These are phyloP conservation scores for Amylostereum areolatum DNA, from an alignment of 1,284 basidiomycete species.

Conservation along the genomic window DNA sequence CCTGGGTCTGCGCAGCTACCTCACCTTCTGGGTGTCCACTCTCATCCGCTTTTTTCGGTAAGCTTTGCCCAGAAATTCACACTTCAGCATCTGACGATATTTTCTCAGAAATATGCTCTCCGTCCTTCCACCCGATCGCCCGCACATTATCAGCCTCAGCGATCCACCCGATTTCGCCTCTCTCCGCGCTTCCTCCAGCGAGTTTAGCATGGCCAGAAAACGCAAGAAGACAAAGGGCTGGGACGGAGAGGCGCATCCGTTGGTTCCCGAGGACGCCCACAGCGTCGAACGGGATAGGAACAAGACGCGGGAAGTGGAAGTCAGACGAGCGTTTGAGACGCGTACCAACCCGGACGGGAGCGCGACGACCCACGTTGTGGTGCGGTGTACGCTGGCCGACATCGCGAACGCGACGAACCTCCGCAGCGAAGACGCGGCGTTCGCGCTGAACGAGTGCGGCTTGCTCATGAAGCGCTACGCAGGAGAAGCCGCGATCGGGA, in stretches of 20 bases:
- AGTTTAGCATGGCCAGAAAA: slow-evolving; percentile 30
- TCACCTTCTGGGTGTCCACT: slow-evolving; percentile 87
- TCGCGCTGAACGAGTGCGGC: slow-evolving; percentile 85
- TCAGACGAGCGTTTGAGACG: slow-evolving; percentile 51
- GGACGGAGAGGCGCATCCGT: slow-evolving; percentile 46
- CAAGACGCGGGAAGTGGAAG: slow-evolving; percentile 27
- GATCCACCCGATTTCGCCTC: slow-evolving; percentile 35
- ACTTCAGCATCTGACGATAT: slow-evolving; percentile 1
- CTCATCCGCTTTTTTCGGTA: slow-evolving; percentile 78
- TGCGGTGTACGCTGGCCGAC: slow-evolving; percentile 63
- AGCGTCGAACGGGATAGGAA: slow-evolving; percentile 9
- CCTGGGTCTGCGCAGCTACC: slow-evolving; percentile 86
- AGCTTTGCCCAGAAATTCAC: slow-evolving; percentile 11
- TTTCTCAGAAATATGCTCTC: slow-evolving; percentile 47
- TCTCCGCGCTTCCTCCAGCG: slow-evolving; percentile 28
- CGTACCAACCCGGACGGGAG: slow-evolving; percentile 55
- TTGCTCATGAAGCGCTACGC: slow-evolving; percentile 41
- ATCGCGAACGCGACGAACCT: slow-evolving; percentile 80
- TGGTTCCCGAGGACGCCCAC: slow-evolving; percentile 8
- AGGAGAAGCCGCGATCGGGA: slow-evolving; percentile 6
- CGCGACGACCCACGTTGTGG: slow-evolving; percentile 56
- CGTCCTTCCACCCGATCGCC: slow-evolving; percentile 47
- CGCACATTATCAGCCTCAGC: slow-evolving; percentile 35
- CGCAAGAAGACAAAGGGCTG: slow-evolving; percentile 52
- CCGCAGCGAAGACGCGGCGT: slow-evolving; percentile 80